A percentile compares a stretch with the other conserved stretches of the same genome.
phyloP scores from a whole-genome alignment of 2,329 filamentous ascomycete species.

The Alternaria solani region DNA sequence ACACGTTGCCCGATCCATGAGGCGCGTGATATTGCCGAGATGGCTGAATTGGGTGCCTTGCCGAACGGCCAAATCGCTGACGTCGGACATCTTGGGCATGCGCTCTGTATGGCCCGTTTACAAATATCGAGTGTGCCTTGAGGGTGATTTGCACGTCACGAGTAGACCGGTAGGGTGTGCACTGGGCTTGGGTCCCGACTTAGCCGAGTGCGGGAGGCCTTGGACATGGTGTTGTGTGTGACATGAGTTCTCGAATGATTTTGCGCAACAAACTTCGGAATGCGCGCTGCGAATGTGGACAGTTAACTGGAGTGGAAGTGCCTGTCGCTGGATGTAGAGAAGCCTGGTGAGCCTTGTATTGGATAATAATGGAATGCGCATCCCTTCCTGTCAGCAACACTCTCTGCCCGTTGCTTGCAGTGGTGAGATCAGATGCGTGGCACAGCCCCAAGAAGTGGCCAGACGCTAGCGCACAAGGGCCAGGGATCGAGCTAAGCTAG shows the following conservation, averaged over 20 bases:
- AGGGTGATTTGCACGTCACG: conserved; percentile 29
- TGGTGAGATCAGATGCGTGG: conserved; percentile 13
- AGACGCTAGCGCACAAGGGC: conserved; percentile 15
- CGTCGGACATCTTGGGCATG: conserved; percentile 15
- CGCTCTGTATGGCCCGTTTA: conserved; percentile 17
- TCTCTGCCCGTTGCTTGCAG: neutral
- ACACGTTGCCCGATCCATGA: conserved; percentile 4
- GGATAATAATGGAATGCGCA: conserved; percentile 1
- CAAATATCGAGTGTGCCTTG: conserved; percentile 26
- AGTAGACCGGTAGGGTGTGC: conserved; percentile 17
- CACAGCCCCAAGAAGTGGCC: conserved; percentile 28
- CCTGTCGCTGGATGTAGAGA: neutral
- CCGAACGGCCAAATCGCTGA: conserved; percentile 21
- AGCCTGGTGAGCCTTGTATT: neutral
- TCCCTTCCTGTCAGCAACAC: conserved; percentile 1
- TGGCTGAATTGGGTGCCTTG: conserved; percentile 10
- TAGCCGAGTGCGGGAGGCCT: conserved; percentile 36
- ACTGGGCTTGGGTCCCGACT: conserved; percentile 23
- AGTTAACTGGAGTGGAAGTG: neutral
- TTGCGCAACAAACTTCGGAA: neutral
- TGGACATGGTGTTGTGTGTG: conserved; percentile 18
- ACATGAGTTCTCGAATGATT: conserved; percentile 5
- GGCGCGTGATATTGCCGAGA: conserved; percentile 19
- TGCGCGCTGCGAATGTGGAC: neutral
- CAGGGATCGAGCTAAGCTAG: conserved; percentile 19